Percentiles rank a stretch among this genome's conserved stretches.
phyloP scores from a whole-genome alignment of 441 rosid genomes.

The Omphalea diandra region DNA sequence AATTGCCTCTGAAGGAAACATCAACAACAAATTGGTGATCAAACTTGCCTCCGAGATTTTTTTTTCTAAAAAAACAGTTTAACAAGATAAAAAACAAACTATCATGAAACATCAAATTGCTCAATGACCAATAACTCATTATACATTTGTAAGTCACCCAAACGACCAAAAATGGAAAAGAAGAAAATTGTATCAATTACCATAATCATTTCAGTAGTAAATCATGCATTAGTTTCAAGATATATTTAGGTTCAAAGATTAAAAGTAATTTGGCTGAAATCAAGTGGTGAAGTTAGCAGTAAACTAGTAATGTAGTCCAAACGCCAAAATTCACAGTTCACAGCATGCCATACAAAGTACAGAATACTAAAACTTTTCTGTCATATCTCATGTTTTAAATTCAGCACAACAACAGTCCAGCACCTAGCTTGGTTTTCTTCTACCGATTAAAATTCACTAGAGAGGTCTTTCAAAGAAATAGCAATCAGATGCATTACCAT shows the following conservation, averaged over 20 bases:
- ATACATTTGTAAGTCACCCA: too few relatives aligned
- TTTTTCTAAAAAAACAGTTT: not conserved
- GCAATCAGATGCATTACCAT: not conserved
- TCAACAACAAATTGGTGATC: constrained; percentile 19
- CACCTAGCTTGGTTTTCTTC: not conserved
- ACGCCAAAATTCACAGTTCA: too few relatives aligned
- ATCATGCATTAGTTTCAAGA: not conserved
- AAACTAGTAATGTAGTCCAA: not conserved
- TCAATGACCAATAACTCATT: too few relatives aligned
- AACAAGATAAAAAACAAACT: not conserved
- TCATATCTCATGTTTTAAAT: not conserved
- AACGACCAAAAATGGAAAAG: not conserved
- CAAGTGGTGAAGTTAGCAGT: not conserved
- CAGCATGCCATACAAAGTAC: not conserved
- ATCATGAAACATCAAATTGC: too few relatives aligned
- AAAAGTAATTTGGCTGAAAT: not conserved
- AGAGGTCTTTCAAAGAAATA: not conserved
- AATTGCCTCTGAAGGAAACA: constrained; percentile 57
- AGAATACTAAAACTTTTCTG: not conserved
- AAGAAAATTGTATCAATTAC: not conserved
- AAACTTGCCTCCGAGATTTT: constrained; percentile 14
- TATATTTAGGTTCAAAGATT: not conserved
- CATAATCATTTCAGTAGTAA: not conserved
- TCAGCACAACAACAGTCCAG: not conserved
- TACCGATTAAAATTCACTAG: not conserved